Conservation (phyloP, 257 asterid species). For the Nicotiana otophora region DNA sequence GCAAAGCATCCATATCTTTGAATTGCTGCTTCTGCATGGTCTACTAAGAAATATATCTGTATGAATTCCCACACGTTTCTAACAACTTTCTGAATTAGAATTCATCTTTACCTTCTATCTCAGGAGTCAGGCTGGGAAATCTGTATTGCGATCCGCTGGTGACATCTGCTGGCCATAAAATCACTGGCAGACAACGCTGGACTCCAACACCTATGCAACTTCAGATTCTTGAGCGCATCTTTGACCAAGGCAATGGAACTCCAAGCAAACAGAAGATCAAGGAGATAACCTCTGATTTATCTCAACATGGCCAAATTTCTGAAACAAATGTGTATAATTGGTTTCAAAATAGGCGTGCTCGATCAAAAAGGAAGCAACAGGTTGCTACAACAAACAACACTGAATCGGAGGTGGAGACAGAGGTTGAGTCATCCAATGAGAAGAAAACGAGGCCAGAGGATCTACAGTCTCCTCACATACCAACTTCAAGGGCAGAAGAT, state of each 20-base stretch:
- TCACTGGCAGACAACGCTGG: conserved; percentile 90
- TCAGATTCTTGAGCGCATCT: conserved; percentile 89
- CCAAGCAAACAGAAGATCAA: conserved; percentile 96
- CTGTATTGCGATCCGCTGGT: conserved; percentile 68
- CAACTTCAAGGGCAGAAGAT: conserved; percentile 49
- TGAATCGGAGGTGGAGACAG: conserved; percentile 91
- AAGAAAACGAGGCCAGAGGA: conserved; percentile 82
- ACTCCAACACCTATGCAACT: conserved; percentile 94
- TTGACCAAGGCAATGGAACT: conserved; percentile 90
- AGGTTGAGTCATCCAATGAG: conserved; percentile 85
- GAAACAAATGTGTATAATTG: conserved; percentile 97
- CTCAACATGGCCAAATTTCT: conserved; percentile 94
- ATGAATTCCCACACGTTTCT: background rate
- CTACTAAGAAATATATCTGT: background rate
- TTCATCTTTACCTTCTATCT: conserved; percentile 11
- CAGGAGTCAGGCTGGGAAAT: conserved; percentile 87
- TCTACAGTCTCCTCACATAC: conserved; percentile 41
- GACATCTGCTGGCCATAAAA: conserved; percentile 74
- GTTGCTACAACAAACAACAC: conserved; percentile 45
- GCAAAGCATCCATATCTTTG: background rate
- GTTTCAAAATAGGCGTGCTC: conserved; percentile 98
- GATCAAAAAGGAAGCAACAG: conserved; percentile 92
- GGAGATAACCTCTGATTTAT: conserved; percentile 79
- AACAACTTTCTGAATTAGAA: background rate
- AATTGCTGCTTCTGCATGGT: background rate